Evolutionary conservation across 2,329 filamentous ascomycete species (phyloP), one percentile per base, ranked within the genome.

Genomic region (Cytospora paraplurivora): DNA sequence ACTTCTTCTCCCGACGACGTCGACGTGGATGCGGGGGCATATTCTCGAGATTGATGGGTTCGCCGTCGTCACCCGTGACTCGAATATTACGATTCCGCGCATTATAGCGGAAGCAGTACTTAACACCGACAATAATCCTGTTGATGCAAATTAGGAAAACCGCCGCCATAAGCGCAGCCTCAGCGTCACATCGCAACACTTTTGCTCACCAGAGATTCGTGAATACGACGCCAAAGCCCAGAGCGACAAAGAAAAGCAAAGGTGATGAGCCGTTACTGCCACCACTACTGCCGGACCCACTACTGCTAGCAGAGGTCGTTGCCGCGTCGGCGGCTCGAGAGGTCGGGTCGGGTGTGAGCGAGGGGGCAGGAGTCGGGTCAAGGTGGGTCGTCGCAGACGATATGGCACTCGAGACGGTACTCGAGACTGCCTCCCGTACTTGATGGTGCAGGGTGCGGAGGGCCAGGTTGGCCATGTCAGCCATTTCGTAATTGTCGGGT

Each of bases 41-140:
- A 63, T 89, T 85, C 64, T 93, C 86, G 68, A 99, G 81, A 67
- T 93, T 93, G 72, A 99, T 96, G 17, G 90, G 91, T 67, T 97
- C 93, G 74, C 91, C 90, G 69, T 93, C 91, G 71, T 93, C 91
- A 68, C 65, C 65, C 17, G 81, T 91, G 80, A 78, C 85, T 79
- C 92, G 88, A 72, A 92, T 79, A 66, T 89, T 88, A 58, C 95
- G 89, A 73, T 96, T 96, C 64, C 95, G 89, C 70, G 95, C 93
- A 77, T 98, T 98, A 77, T 99, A 98, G 71, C 95, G 86, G 78
- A 99, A 99, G 79, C 95, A 99, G 77, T 99, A 99, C 79, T 99
- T 99, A 66, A 99, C 95, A 70, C 95, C 95, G 66, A 99, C 95
- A 71, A 99, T 99, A 72, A 99, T 99, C 95, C 95, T 99, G 72